Evolutionary conservation across 805 yeast species (phyloP).

Genomic region (Candida chilensis): DNA sequence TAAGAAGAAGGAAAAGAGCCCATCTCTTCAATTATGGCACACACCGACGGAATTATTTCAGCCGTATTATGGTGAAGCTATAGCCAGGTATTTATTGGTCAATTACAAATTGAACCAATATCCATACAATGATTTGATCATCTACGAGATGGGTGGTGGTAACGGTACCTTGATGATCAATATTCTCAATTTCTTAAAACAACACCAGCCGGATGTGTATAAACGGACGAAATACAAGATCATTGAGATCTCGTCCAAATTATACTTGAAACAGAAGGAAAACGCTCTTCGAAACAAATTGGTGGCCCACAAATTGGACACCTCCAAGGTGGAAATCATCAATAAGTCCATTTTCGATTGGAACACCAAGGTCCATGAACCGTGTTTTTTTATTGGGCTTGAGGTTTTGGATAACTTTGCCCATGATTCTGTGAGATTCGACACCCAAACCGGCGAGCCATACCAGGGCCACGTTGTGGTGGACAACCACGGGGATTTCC

Average conservation of each 20-base stretch:
- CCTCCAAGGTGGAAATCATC: constrained; percentile 54
- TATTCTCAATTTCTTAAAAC: constrained; percentile 54
- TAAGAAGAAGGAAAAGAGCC: constrained; percentile 11
- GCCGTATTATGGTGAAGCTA: constrained; percentile 78
- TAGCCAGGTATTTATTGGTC: constrained; percentile 71
- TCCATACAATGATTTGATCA: constrained; percentile 63
- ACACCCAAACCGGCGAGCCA: constrained; percentile 55
- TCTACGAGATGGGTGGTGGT: constrained; percentile 88
- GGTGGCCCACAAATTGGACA: constrained; percentile 18
- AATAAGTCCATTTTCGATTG: constrained; percentile 74
- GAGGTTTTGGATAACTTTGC: constrained; percentile 82
- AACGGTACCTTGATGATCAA: constrained; percentile 81
- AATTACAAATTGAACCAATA: constrained; percentile 61
- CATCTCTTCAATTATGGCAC: constrained; percentile 71
- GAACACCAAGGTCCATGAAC: constrained; percentile 48
- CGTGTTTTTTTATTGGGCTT: constrained; percentile 69
- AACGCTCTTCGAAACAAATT: constrained; percentile 23
- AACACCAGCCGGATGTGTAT: constrained; percentile 67
- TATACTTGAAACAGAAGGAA: constrained; percentile 47
- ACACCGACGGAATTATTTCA: constrained; percentile 83
- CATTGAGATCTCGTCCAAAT: constrained; percentile 58
- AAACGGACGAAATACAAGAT: constrained; percentile 57
- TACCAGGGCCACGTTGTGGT: constrained; percentile 71
- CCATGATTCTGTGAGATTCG: constrained; percentile 76
- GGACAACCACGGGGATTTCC: constrained; percentile 67